These are phyloP conservation scores for Digitaria exilis DNA, from an alignment of 202 grass and related monocot genomes.

Conservation along the genomic window DNA sequence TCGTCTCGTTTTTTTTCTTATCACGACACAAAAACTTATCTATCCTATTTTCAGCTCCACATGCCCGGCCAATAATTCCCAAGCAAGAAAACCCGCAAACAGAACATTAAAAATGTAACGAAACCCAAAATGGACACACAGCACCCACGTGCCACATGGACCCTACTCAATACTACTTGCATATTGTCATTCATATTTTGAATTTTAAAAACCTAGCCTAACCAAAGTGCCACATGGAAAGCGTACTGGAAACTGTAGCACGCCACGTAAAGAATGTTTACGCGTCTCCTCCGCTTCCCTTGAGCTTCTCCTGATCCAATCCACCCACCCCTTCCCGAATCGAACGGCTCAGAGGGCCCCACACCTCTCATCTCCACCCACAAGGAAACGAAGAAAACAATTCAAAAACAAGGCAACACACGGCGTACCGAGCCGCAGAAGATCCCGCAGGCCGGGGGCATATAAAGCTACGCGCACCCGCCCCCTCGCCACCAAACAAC, in stretches of 20 bases:
- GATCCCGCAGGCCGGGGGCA: neutral
- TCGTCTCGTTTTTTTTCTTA: no score
- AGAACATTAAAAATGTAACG: neutral
- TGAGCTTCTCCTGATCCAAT: neutral
- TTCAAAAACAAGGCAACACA: neutral
- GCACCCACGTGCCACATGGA: neutral
- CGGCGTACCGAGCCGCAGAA: neutral
- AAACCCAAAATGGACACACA: neutral
- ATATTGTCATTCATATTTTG: neutral
- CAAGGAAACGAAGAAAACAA: neutral
- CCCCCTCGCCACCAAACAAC: neutral
- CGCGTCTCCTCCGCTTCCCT: neutral
- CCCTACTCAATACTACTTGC: constrained; percentile 7
- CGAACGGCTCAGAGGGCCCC: neutral
- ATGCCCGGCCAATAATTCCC: neutral
- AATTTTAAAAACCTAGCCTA: neutral
- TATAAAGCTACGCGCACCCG: constrained; percentile 50
- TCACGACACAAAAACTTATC: no score
- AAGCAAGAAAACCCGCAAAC: neutral
- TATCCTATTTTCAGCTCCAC: neutral
- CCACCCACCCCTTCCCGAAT: neutral
- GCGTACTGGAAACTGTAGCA: neutral
- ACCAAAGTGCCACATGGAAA: neutral
- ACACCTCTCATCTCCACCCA: neutral
- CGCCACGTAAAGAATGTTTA: constrained; percentile 24